Conservation (phyloP, 2,329 filamentous ascomycete species). For the Fusarium nisikadoi region DNA sequence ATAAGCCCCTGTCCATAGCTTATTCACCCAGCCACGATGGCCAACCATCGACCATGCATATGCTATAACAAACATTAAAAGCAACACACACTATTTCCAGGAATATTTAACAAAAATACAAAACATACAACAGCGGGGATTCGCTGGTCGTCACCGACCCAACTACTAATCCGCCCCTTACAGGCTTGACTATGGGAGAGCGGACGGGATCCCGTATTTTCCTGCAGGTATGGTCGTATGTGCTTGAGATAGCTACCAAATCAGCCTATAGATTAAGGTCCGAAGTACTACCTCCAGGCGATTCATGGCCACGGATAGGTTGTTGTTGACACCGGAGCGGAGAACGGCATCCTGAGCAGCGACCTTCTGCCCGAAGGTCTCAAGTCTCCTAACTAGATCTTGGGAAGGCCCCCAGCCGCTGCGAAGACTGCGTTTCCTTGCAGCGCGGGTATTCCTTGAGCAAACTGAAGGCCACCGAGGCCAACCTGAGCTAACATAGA, state of each 20-base stretch:
- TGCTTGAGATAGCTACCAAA: accelerated
- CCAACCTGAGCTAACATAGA: background rate
- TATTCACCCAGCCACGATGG: background rate
- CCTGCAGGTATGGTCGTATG: background rate
- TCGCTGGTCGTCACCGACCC: background rate
- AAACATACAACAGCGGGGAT: background rate
- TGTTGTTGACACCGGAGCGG: background rate
- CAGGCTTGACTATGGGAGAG: background rate
- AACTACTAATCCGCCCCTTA: background rate
- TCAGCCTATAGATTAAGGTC: background rate
- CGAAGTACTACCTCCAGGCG: background rate
- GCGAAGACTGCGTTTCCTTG: background rate
- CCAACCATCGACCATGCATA: background rate
- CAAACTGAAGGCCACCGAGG: background rate
- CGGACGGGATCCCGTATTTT: background rate
- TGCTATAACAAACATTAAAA: background rate
- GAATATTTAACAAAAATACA: background rate
- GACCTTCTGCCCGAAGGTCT: background rate
- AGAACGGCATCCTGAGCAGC: background rate
- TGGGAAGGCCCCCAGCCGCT: background rate
- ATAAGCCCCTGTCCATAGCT: background rate
- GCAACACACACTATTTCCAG: background rate
- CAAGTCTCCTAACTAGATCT: background rate
- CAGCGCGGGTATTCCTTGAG: background rate
- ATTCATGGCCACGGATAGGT: background rate